These are phyloP conservation scores for Colletotrichum theobromicola DNA, from an alignment of 2,329 filamentous ascomycete genomes.

Conservation along the genomic window DNA sequence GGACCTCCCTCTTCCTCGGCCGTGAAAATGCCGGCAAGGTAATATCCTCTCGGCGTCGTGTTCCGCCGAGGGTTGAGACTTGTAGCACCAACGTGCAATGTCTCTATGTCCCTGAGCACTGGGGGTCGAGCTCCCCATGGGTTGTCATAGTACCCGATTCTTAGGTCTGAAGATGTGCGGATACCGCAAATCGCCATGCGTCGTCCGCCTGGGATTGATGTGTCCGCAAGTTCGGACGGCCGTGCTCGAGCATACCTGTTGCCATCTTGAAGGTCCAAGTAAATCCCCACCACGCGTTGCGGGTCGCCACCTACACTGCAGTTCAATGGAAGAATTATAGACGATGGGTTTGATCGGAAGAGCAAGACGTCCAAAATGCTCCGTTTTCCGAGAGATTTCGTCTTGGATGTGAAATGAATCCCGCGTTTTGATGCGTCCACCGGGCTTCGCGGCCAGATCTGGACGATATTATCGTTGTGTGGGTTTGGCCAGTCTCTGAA, in stretches of 20 bases:
- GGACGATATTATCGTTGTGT: background rate
- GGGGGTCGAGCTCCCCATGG: background rate
- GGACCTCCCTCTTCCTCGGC: background rate
- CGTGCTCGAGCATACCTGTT: background rate
- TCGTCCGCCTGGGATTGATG: background rate
- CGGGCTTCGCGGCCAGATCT: background rate
- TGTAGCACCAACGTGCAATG: background rate
- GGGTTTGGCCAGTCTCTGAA: background rate
- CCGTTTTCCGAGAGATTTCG: background rate
- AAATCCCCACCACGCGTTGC: background rate
- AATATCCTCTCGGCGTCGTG: background rate
- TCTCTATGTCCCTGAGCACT: background rate
- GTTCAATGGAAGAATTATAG: background rate
- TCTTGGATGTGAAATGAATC: background rate
- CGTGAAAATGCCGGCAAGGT: background rate
- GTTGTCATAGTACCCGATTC: background rate
- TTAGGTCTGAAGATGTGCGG: background rate
- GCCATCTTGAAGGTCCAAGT: background rate
- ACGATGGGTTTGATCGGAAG: background rate
- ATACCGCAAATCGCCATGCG: background rate
- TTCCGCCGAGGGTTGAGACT: background rate
- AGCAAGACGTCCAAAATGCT: background rate
- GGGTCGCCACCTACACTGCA: background rate
- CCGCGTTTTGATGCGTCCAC: background rate
- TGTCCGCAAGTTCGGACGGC: background rate